Evolutionary conservation across 2,329 filamentous ascomycete genomes (phyloP).

Genomic region (Onygenales sp.): DNA sequence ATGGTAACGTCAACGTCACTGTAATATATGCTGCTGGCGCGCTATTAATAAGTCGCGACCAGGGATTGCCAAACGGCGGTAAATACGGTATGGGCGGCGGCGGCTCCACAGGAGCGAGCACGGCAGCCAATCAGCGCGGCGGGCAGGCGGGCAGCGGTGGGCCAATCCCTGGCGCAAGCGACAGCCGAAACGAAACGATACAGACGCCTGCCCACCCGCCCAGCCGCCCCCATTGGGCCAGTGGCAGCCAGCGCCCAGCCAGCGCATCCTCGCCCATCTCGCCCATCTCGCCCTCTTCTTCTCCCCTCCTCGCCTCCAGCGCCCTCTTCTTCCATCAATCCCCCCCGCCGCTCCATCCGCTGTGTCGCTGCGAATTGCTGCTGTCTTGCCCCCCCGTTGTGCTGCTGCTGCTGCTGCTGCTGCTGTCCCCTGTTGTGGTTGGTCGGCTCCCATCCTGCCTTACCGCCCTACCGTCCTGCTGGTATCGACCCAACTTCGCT

Average conservation of each 20-base stretch:
- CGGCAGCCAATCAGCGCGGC: neutral
- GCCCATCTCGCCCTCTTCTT: neutral
- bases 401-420: neutral
- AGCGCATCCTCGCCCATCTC: neutral
- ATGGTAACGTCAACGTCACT: no score
- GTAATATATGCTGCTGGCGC: no score
- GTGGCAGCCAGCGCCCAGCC: neutral
- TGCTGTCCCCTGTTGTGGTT: neutral
- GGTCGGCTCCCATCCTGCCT: neutral
- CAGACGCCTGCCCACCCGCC: constrained; percentile 9
- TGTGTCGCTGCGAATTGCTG: neutral
- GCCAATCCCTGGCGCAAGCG: constrained; percentile 9
- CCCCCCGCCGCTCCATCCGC: neutral
- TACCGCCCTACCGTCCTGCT: neutral
- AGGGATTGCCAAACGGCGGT: no score
- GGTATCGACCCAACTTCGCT: constrained; percentile 8
- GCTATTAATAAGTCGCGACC: no score
- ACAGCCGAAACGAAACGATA: constrained; percentile 14
- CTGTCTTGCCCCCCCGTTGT: constrained; percentile 1
- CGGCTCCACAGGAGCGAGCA: neutral
- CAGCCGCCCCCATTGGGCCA: constrained; percentile 9
- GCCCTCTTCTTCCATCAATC: neutral
- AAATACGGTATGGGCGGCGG: no score
- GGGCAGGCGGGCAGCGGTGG: neutral
- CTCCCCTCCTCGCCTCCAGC: neutral